Conservation (phyloP, 768 basidiomycete genomes). For the Amylocystis lapponica region DNA sequence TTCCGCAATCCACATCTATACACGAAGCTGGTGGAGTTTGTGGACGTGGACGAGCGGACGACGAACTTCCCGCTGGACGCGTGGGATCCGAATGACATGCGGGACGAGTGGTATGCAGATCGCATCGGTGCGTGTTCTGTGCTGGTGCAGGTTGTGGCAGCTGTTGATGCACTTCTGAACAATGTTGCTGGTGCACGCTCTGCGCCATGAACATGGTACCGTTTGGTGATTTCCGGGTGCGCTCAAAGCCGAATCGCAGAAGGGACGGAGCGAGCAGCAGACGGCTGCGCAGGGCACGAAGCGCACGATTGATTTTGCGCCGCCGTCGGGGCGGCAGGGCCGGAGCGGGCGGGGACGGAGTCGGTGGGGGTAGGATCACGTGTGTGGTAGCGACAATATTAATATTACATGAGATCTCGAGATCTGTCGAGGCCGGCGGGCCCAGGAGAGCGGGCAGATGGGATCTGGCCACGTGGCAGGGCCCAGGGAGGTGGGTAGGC, state of each 20-base stretch:
- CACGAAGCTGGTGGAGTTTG: constrained; percentile 89
- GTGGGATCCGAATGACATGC: constrained; percentile 67
- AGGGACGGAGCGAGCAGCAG: constrained; percentile 36
- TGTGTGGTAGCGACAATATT: too few relatives aligned
- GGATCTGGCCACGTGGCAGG: constrained; percentile 18
- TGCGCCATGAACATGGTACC: background rate
- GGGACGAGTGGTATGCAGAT: constrained; percentile 69
- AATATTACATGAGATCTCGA: constrained; percentile 7
- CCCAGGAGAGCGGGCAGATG: constrained; percentile 9
- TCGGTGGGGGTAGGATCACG: constrained; percentile 7
- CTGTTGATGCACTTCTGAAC: background rate
- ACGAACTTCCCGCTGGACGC: constrained; percentile 71
- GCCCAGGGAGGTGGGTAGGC: constrained; percentile 7
- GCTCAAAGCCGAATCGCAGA: constrained; percentile 34
- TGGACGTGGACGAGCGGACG: constrained; percentile 84
- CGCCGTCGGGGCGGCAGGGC: constrained; percentile 10
- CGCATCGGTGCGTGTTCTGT: constrained; percentile 58
- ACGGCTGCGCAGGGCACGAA: constrained; percentile 30
- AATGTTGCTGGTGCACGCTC: background rate
- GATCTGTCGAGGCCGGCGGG: constrained; percentile 18
- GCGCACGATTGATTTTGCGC: constrained; percentile 39
- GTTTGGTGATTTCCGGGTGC: background rate
- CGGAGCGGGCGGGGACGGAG: constrained; percentile 5
- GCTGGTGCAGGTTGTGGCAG: background rate
- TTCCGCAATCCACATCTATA: constrained; percentile 98